A percentile compares a stretch with the other conserved stretches of the same genome.
These are phyloP conservation scores for Saturnispora saitoi DNA, from an alignment of 805 yeast genomes.

Conservation along the genomic window DNA sequence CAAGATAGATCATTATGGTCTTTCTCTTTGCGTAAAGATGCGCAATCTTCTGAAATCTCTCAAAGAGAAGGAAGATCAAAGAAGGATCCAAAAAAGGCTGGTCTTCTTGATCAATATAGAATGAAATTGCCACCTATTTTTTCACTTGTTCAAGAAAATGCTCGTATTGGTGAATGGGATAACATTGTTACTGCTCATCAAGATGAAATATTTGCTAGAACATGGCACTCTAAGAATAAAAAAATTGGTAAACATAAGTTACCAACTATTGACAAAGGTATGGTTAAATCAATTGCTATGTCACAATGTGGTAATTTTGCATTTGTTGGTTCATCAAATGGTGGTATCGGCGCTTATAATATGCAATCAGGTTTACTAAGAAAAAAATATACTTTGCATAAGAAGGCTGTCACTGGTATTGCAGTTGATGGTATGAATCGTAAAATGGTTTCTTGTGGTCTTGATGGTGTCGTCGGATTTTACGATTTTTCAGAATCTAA, in stretches of 20 bases:
- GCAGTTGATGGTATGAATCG: conserved; percentile 87
- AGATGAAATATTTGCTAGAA: conserved; percentile 74
- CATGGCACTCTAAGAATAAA: conserved; percentile 79
- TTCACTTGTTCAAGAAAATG: conserved; percentile 59
- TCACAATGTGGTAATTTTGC: conserved; percentile 96
- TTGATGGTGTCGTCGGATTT: conserved; percentile 85
- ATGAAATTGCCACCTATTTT: conserved; percentile 74
- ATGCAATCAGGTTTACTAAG: conserved; percentile 85
- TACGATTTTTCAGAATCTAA: conserved; percentile 72
- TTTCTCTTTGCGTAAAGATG: conserved; percentile 88
- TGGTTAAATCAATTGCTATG: conserved; percentile 65
- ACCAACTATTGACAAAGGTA: conserved; percentile 67
- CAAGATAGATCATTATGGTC: conserved; percentile 83
- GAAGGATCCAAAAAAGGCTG: conserved; percentile 45
- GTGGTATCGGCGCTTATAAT: conserved; percentile 80
- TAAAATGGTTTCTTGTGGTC: conserved; percentile 75
- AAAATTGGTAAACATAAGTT: conserved; percentile 71
- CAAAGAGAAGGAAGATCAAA: conserved; percentile 48
- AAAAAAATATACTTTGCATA: conserved; percentile 60
- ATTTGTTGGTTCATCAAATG: conserved; percentile 78
- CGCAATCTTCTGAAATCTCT: conserved; percentile 90
- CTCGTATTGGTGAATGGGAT: conserved; percentile 88
- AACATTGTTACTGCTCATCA: conserved; percentile 84
- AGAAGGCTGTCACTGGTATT: conserved; percentile 78
- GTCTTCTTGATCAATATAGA: conserved; percentile 42